Evolutionary conservation across 2,329 filamentous ascomycete species (phyloP), one percentile per base, ranked within the genome.

Genomic region (Pseudocercospora musae): DNA sequence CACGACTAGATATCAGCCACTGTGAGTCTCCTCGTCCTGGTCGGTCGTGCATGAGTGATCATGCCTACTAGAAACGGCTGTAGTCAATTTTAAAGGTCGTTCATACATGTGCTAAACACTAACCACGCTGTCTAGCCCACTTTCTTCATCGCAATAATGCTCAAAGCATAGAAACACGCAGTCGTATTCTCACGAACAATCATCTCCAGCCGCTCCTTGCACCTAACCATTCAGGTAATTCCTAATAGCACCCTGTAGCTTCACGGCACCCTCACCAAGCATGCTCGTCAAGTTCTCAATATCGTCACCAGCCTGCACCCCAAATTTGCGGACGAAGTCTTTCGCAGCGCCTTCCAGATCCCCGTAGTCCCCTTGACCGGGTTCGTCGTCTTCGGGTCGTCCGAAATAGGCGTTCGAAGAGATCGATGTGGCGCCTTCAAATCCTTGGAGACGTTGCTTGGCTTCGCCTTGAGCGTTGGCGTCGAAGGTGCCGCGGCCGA

Each of bases 321-420:
- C 95, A 74, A 98, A 97, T 74, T 91, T 92, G 73, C 95, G 87
- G 31, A 98, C 88, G 78, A 98, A 96, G 77, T 99, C 95, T 81
- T 95, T 96, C 63, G 95, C 95, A 0, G 92, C 92, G n/a, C 82
- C 84, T 79, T 99, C 95, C 62, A 99, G 81, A 72, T 97, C 93
- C 52, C 93, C 92, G 68, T 96, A 97, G 50, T 85, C 81, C 23
- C 76, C 77, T 37, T 74, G 72, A 48, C 91, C 91, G 66, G 93
- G 91, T 9, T 78, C 82, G 1, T 78, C 75, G 31, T 84, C 79
- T 74, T 99, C 95, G 2, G 92, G 89, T 57, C 94, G 89, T 64
- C 95, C 95, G 77, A 99, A 99, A 83, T 98, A 99, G 59, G 92
- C 92, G 77, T 98, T 99, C 62, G 91, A 96, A 6, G 93, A 97